Conservation (phyloP, 768 basidiomycete species). For the Melanogaster broomeanus region DNA sequence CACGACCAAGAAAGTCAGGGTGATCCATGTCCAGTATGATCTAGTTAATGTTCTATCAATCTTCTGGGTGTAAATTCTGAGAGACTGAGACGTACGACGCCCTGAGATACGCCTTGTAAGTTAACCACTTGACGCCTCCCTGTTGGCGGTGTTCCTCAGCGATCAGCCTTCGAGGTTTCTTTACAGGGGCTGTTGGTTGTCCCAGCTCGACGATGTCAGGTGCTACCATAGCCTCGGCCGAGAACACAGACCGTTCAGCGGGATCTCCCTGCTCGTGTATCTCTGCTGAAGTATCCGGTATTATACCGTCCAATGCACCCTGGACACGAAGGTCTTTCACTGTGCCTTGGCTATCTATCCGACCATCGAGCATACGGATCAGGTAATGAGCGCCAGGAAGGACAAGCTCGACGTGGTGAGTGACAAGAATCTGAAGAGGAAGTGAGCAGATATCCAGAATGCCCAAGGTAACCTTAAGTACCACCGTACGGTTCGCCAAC, state of each 20-base stretch:
- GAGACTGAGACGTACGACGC: conserved; percentile 47
- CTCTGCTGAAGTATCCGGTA: conserved; percentile 46
- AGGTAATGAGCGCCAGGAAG: conserved; percentile 69
- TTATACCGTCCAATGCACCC: conserved; percentile 60
- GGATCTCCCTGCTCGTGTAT: conserved; percentile 42
- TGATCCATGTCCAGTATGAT: conserved; percentile 13
- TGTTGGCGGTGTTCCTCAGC: conserved; percentile 77
- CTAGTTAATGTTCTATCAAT: not conserved
- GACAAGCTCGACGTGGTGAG: conserved; percentile 79
- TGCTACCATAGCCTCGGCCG: not conserved
- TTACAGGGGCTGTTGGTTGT: conserved; percentile 20
- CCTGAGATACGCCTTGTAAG: conserved; percentile 64
- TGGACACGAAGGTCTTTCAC: conserved; percentile 57
- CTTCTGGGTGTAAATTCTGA: not conserved
- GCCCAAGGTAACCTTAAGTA: conserved; percentile 27
- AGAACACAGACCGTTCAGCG: not conserved
- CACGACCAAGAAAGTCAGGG: not conserved
- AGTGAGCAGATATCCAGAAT: not conserved
- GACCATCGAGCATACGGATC: conserved; percentile 73
- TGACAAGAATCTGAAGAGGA: conserved; percentile 56
- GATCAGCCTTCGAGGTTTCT: conserved; percentile 66
- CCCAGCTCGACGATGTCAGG: not conserved
- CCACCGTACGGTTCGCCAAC: conserved; percentile 62
- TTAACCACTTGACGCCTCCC: conserved; percentile 77
- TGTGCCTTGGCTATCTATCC: conserved; percentile 69